Percentiles rank a stretch among this genome's conserved stretches.
phyloP scores from a whole-genome alignment of 768 basidiomycete species.

The Calocybe indica region DNA sequence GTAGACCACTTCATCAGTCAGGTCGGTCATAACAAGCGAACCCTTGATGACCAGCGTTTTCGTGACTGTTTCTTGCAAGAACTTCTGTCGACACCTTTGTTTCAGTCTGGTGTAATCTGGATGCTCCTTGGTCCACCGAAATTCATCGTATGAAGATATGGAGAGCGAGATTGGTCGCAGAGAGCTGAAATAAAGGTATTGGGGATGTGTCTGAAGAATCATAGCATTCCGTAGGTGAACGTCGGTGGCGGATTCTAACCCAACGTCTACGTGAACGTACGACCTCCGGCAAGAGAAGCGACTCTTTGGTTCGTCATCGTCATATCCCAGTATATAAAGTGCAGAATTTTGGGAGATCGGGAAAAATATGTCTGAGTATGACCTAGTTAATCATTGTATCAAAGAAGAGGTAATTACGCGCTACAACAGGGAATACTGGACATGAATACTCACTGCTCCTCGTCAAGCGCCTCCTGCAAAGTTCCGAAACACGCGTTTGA shows the following conservation, averaged over 20 bases:
- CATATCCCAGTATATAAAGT: conserved; percentile 42
- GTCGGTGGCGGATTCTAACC: conserved; percentile 45
- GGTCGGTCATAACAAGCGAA: conserved; percentile 40
- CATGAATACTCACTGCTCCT: conserved; percentile 29
- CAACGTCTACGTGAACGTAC: conserved; percentile 37
- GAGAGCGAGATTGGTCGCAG: conserved; percentile 46
- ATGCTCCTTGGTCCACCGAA: conserved; percentile 48
- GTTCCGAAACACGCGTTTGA: conserved; percentile 49
- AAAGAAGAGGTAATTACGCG: not conserved
- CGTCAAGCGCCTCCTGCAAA: conserved; percentile 42
- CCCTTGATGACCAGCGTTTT: conserved; percentile 51
- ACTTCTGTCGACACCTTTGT: conserved; percentile 53
- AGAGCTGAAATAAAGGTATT: conserved; percentile 45
- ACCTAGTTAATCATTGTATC: conserved; percentile 2
- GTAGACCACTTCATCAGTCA: conserved; percentile 48
- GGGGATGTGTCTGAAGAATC: conserved; percentile 48
- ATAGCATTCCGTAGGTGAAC: conserved; percentile 58
- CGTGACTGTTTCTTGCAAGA: conserved; percentile 45
- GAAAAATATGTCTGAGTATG: conserved; percentile 45
- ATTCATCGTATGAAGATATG: conserved; percentile 51
- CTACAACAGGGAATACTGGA: not conserved
- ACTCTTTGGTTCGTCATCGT: conserved; percentile 11
- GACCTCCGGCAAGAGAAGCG: conserved; percentile 10
- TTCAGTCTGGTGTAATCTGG: conserved; percentile 50
- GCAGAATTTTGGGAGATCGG: conserved; percentile 49